Evolutionary conservation across 140 eudicot genomes (phyloP), one percentile per base, ranked within the genome.

Genomic region (Oenanthe javanica): DNA sequence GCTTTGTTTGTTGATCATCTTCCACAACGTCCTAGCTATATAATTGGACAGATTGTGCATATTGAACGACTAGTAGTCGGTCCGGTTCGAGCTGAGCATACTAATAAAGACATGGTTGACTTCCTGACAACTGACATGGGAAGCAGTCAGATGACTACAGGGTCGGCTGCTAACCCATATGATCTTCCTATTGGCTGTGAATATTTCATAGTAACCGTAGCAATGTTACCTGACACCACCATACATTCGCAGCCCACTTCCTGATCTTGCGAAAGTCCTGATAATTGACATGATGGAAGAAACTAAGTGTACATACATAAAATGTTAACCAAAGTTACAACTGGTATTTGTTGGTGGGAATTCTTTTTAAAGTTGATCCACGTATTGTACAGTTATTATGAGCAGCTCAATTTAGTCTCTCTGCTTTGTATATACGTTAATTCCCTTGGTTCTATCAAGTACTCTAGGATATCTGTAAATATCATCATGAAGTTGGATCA

Each of bases 41-140:
- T 94, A 19, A 84, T 92, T 5, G 99, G 99, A 71, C 97, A 90
- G 80, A 84, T 90, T 50, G 99, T 95, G 84, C 99, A 95, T 80
- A 92, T 95, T 23, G 99, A 95, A 80, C 85, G 88, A 79, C 88
- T 80, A 71, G 76, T 81, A 9, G 99, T 90, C 78, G 87, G 86
- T 19, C 66, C 83, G 49, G 27, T 81, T 38, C 77, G 79, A 46
- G 31, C 71, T 25, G 83, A 85, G 73, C 45, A 23, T 46, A 46
- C n/a, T 73, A 73, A 21, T 19, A 45, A 45, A 45, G 77, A 73
- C 77, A 8, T 19, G 51, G 25, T 73, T 19, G 77, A 73, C 6
- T 42, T 50, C 70, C 79, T 82, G 79, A 83, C 86, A 18, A 74
- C 87, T 16, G 92, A 86, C 40, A 27, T 84, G 8, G 83, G 84